Percentiles rank a stretch among this genome's conserved stretches.
These are phyloP conservation scores for Pharus latifolius DNA, from an alignment of 176 grass and related monocot genomes.

Conservation along the genomic window DNA sequence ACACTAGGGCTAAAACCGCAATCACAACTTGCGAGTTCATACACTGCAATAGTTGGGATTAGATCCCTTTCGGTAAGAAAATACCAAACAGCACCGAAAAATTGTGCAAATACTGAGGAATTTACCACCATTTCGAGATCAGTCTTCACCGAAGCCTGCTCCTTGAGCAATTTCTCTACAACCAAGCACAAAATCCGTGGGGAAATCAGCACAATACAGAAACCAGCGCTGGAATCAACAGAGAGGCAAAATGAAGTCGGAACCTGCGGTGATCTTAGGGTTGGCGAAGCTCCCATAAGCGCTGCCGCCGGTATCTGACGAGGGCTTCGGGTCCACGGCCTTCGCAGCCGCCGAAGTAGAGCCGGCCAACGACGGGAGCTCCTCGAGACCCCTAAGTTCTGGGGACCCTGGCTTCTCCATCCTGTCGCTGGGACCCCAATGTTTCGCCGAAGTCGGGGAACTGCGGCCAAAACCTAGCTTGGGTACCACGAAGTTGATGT, in stretches of 20 bases:
- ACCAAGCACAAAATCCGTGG: slow-evolving; percentile 8
- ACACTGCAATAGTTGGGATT: neutral
- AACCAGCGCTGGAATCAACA: neutral
- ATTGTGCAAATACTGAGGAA: slow-evolving; percentile 18
- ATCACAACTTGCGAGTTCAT: neutral
- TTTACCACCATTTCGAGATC: slow-evolving; percentile 87
- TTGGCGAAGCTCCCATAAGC: slow-evolving; percentile 85
- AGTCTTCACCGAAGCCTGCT: slow-evolving; percentile 84
- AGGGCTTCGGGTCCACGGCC: slow-evolving; percentile 34
- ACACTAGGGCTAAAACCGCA: neutral
- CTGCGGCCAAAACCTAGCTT: neutral
- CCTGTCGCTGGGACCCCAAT: slow-evolving; percentile 17
- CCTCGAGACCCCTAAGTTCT: slow-evolving; percentile 42
- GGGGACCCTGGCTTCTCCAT: slow-evolving; percentile 70
- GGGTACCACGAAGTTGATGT: neutral
- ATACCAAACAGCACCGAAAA: neutral
- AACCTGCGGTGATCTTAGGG: slow-evolving; percentile 91
- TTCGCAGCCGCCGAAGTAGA: slow-evolving; percentile 36
- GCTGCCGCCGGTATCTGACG: slow-evolving; percentile 48
- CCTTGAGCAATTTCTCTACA: slow-evolving; percentile 86
- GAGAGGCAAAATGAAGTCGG: neutral
- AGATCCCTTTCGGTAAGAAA: slow-evolving; percentile 2
- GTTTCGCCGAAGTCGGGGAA: neutral
- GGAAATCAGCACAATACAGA: slow-evolving; percentile 17
- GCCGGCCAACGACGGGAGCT: slow-evolving; percentile 53